phyloP scores from a whole-genome alignment of 2,329 filamentous ascomycete genomes.

The Didymella glomerata region DNA sequence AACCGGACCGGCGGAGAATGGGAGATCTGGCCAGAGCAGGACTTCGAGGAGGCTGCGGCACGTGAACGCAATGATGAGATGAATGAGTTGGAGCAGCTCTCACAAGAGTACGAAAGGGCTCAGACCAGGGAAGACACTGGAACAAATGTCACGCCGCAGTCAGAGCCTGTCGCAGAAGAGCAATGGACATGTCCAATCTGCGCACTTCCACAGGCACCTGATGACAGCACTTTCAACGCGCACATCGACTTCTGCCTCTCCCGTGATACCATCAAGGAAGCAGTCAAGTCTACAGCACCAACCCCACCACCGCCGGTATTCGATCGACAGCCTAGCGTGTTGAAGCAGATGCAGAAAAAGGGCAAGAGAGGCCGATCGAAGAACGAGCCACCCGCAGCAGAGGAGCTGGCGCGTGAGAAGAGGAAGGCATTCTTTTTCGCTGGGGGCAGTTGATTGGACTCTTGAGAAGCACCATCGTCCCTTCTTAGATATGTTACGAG shows the following conservation, averaged over 20 bases:
- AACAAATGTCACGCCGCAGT: conserved; percentile 30
- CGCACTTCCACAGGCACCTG: conserved; percentile 73
- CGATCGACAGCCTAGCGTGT: conserved; percentile 20
- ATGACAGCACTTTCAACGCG: conserved; percentile 83
- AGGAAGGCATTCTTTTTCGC: conserved; percentile 44
- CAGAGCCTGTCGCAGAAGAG: conserved; percentile 34
- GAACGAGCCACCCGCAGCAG: conserved; percentile 30
- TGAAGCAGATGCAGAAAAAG: conserved; percentile 33
- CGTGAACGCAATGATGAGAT: conserved; percentile 69
- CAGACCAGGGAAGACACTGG: conserved; percentile 20
- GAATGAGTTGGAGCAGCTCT: conserved; percentile 68
- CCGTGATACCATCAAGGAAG: conserved; percentile 83
- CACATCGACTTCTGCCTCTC: conserved; percentile 95
- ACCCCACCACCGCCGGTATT: conserved; percentile 25
- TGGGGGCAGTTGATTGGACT: conserved; percentile 1
- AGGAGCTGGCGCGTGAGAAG: conserved; percentile 43
- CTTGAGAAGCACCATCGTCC: background rate
- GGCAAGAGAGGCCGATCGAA: conserved; percentile 44
- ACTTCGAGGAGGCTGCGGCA: conserved; percentile 68
- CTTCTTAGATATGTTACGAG: background rate
- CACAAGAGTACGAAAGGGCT: conserved; percentile 61
- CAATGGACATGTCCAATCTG: conserved; percentile 92
- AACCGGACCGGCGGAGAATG: conserved; percentile 59
- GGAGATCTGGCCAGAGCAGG: conserved; percentile 74
- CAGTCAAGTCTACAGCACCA: conserved; percentile 64